Evolutionary conservation across 2,329 filamentous ascomycete species (phyloP), one percentile per base, ranked within the genome.

Genomic region (Bipolaris bicolor): DNA sequence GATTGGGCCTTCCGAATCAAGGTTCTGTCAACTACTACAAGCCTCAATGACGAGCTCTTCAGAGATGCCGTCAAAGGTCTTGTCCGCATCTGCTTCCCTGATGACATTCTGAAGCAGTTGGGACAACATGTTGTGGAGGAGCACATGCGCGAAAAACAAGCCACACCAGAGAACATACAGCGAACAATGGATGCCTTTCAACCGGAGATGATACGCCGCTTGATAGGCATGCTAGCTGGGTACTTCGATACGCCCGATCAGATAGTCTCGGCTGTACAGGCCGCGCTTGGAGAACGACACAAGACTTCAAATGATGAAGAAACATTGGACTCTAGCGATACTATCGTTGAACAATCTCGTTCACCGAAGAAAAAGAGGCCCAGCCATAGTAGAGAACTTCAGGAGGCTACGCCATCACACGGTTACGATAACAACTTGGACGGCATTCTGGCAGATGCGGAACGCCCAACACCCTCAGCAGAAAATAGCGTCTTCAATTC

Each of bases 41-140:
- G 52, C 22, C 18, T 64, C 5, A n/a, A 52, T 2, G 63, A 66
- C 58, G 64, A 56, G 5, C 22, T 74, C 3, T 65, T 71, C 43
- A 55, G 59, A 26, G 63, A 66, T 3, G 68, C 69, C 0, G 63
- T 72, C 1, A 62, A 66, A 53, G 70, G 67, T 1, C 54, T 74
- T 0, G 58, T 70, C 1, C 56, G 66, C 5, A 65, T 71, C 3
- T 73, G 71, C 45, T 72, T 74, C 16, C 70, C 71, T 1, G 47
- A 67, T 2, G 51, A 55, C 9, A 41, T 71, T 3, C 49, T 73
- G 0, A 59, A 71, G 1, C 61, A 72, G 22, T 46, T 71, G 0
- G 67, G 70, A 2, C 18, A 65, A 5, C 55, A 65, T 4, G 36
- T 70, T 0, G 34, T 73, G 3, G 49, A 60, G 2, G 45, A 55